These are phyloP conservation scores for Kodamaea neixiangensis DNA, from an alignment of 805 yeast species.

Conservation along the genomic window DNA sequence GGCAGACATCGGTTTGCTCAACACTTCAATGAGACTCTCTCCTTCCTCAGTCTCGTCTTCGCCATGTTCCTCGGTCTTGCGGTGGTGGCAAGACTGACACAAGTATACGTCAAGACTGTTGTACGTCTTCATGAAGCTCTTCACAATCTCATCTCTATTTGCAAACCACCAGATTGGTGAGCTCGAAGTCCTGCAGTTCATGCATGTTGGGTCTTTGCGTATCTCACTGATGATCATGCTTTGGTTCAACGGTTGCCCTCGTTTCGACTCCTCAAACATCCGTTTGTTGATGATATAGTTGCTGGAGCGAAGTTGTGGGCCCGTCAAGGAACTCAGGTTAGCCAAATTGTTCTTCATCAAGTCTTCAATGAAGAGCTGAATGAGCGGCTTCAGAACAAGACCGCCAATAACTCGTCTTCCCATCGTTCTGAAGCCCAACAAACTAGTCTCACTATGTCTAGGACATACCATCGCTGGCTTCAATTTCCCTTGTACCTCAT, in stretches of 20 bases:
- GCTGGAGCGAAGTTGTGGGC: conserved; percentile 35
- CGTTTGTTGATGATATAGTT: conserved; percentile 27
- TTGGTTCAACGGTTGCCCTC: neutral
- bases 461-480: conserved; percentile 48
- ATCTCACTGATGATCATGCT: conserved; percentile 10
- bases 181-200: conserved; percentile 23
- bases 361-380: conserved; percentile 44
- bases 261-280: conserved; percentile 18
- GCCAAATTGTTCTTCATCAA: conserved; percentile 16
- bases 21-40: conserved; percentile 20
- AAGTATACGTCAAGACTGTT: conserved; percentile 8
- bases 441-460: conserved; percentile 30
- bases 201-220: conserved; percentile 18
- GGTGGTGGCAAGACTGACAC: conserved; percentile 39
- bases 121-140: conserved; percentile 4
- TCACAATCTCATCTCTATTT: conserved; percentile 5
- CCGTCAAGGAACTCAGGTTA: conserved; percentile 20
- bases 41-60: conserved; percentile 17
- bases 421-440: conserved; percentile 28
- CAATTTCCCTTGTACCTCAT: conserved; percentile 38
- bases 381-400: conserved; percentile 37
- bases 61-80: conserved; percentile 8
- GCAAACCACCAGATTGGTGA: conserved; percentile 43
- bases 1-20: conserved; percentile 34
- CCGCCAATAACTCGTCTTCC: conserved; percentile 31